phyloP scores from a whole-genome alignment of 805 yeast species.

The Wickerhamomyces chaumierensis region DNA sequence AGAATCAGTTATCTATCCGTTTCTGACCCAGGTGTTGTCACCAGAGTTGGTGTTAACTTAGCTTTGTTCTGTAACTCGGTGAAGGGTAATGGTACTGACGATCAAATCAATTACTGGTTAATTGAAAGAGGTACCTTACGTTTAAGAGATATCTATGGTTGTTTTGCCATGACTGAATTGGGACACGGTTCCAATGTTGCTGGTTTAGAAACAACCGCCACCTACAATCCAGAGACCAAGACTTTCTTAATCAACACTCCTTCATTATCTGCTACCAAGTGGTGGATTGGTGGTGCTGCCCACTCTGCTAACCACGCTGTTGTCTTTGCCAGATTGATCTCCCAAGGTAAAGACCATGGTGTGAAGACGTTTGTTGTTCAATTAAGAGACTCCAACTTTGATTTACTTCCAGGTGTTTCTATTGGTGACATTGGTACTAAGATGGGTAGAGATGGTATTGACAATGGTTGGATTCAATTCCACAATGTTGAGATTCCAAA shows the following conservation, averaged over 20 bases:
- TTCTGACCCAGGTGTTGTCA: constrained; percentile 70
- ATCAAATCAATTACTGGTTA: constrained; percentile 80
- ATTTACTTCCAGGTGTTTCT: constrained; percentile 66
- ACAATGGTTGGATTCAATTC: constrained; percentile 95
- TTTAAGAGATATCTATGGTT: constrained; percentile 56
- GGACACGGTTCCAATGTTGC: constrained; percentile 95
- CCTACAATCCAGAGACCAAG: constrained; percentile 52
- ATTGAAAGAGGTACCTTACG: constrained; percentile 50
- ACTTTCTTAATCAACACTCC: constrained; percentile 78
- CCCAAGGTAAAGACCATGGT: constrained; percentile 79
- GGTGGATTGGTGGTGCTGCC: constrained; percentile 99
- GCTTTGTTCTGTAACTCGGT: constrained; percentile 77
- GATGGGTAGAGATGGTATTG: constrained; percentile 94
- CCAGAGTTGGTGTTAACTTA: constrained; percentile 80
- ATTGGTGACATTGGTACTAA: constrained; percentile 91
- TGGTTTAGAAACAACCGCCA: constrained; percentile 86
- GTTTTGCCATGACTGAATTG: constrained; percentile 88
- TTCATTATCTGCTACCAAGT: constrained; percentile 83
- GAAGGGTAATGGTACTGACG: constrained; percentile 79
- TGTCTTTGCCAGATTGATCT: constrained; percentile 76
- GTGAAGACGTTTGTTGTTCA: constrained; percentile 91
- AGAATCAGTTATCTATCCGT: constrained; percentile 48
- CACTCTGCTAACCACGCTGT: constrained; percentile 83
- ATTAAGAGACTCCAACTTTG: constrained; percentile 63
- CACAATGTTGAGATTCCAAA: constrained; percentile 76